These are phyloP conservation scores for Mangifera indica DNA, from an alignment of 345 rosid genomes.

Conservation along the genomic window DNA sequence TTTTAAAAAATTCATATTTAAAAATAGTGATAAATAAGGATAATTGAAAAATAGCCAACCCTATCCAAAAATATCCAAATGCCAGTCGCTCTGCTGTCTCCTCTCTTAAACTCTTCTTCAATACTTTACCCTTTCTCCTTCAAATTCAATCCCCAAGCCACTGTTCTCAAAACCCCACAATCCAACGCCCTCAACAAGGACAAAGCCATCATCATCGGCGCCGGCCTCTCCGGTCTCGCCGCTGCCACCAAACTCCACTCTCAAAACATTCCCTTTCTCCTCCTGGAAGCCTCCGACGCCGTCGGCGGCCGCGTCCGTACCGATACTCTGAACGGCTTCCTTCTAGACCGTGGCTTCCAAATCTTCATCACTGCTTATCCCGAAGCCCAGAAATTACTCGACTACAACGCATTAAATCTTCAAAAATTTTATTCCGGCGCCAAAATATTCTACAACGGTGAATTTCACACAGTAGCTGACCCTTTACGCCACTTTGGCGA, in stretches of 20 bases:
- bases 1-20: too few species aligned
- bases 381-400: constrained; percentile 76
- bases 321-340: constrained; percentile 72
- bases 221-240: constrained; percentile 87
- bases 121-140: constrained; percentile 2
- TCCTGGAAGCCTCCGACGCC: constrained; percentile 76
- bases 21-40: too few species aligned
- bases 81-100: constrained; percentile 19
- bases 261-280: constrained; percentile 55
- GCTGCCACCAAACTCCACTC: constrained; percentile 73
- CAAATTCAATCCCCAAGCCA: constrained; percentile 19
- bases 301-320: constrained; percentile 93
- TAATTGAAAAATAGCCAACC: neutral
- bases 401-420: constrained; percentile 53
- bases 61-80: constrained; percentile 13
- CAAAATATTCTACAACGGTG: constrained; percentile 51
- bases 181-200: constrained; percentile 19
- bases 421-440: constrained; percentile 84
- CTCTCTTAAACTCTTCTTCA: neutral
- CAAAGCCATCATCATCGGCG: constrained; percentile 69
- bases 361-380: constrained; percentile 94
- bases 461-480: constrained; percentile 83
- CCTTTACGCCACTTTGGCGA: constrained; percentile 78
- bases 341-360: constrained; percentile 93
- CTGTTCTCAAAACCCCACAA: constrained; percentile 15